These are phyloP conservation scores for Camellia japonica DNA, from an alignment of 148 eudicot species.

Conservation along the genomic window DNA sequence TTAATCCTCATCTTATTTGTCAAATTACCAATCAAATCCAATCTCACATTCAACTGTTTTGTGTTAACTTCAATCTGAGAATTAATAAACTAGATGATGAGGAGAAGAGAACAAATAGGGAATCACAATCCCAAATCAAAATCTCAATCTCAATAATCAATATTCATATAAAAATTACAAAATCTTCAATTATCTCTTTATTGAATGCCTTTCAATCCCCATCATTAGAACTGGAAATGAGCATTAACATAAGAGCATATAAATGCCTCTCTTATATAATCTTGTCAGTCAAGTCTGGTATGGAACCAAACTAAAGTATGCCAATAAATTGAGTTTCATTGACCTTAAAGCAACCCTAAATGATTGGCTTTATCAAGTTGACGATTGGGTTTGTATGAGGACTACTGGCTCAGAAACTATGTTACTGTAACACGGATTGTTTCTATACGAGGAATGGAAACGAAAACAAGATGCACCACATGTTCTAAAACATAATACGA, in stretches of 20 bases:
- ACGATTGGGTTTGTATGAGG: not conserved
- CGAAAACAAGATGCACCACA: no score
- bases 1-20: not conserved
- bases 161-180: no score
- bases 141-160: no score
- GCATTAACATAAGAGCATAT: not conserved
- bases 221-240: not conserved
- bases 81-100: not conserved
- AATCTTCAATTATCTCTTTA: no score
- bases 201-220: no score
- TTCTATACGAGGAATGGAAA: no score
- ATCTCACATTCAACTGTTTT: not conserved
- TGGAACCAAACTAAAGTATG: not conserved
- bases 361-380: not conserved
- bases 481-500: no score
- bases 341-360: not conserved
- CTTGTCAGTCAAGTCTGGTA: slow-evolving; percentile 1
- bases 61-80: not conserved
- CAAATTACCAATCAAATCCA: not conserved
- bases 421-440: no score
- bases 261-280: not conserved
- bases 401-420: not conserved
- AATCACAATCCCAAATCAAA: no score
- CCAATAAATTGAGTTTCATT: not conserved
- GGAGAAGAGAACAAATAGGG: no score